Evolutionary conservation across 352 stramenopile genomes (phyloP), one percentile per base, ranked within the genome.

Genomic region (Globisporangium nunn): DNA sequence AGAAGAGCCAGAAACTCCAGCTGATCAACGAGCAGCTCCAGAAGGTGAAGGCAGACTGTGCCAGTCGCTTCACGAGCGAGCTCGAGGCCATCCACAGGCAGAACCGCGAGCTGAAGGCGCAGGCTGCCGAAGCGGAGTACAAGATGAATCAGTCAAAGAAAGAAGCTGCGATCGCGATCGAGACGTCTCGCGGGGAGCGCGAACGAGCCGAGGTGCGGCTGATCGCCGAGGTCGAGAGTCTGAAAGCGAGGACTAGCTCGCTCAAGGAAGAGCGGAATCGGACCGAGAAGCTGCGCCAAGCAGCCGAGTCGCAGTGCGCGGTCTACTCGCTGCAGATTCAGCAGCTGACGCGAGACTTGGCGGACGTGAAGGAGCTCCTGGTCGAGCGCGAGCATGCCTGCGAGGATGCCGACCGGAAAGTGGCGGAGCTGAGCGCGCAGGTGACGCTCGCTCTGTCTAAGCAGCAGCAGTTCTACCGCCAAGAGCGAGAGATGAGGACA

Each of bases 31-130:
- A 89, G n/a, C 66, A 91, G 56, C 70, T 91, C 8, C 81, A 78
- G 50, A 88, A 88, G 57, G 79, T 88, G n/a, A 85, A 88, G 33
- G 66, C 73, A 6, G 77, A 87, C 47, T 85, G 71, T 56, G 76
- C 70, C 0, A 78, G 59, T 43, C 56, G 72, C 8, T 84, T 83
- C 28, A 72, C 70, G 6, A 72, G 54, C 35, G 77, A 87, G 35
- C 69, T 88, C 2, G 77, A 82, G 31, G 50, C 74, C 4, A 47
- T 87, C 6, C 73, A 82, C 48, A 61, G 74, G 37, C 73, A 89
- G 51, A 89, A 89, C 52, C 74, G 75, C 10, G 75, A 85, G 28
- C 54, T 89, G 18, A 85, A 85, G 58, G 57, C 68, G 4, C 73
- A 78, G 23, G 47, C 55, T 37, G 74, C 72, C 18, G 74, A 82